These are phyloP conservation scores for Hibiscus tridactylites DNA, from an alignment of 345 rosid species.

Conservation along the genomic window DNA sequence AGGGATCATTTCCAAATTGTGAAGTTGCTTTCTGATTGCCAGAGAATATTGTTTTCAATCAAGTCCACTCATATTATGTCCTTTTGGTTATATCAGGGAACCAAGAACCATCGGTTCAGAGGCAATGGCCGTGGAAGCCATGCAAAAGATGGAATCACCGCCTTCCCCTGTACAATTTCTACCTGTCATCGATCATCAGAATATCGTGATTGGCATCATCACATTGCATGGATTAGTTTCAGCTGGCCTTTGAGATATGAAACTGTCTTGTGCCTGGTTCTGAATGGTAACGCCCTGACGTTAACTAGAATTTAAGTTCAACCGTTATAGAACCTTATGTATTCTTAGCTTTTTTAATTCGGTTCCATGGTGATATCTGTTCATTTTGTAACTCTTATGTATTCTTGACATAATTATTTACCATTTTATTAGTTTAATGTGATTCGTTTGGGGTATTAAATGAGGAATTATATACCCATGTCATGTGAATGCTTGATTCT, in stretches of 20 bases:
- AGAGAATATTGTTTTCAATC: not conserved
- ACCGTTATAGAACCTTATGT: not conserved
- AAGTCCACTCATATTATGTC: not conserved
- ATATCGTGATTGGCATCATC: conserved; percentile 74
- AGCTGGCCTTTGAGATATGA: conserved; percentile 56
- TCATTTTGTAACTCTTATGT: not conserved
- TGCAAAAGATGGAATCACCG: conserved; percentile 96
- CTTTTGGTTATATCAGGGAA: conserved; percentile 39
- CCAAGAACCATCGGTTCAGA: conserved; percentile 79
- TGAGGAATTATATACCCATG: not conserved
- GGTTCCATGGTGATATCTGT: too few species aligned
- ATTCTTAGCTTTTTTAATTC: not conserved
- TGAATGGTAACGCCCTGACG: too few species aligned
- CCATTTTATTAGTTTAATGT: not conserved
- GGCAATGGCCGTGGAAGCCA: conserved; percentile 95
- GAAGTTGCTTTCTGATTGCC: not conserved
- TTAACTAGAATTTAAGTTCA: not conserved
- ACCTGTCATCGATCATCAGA: conserved; percentile 59
- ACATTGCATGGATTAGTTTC: conserved; percentile 94
- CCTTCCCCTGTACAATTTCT: conserved; percentile 97
- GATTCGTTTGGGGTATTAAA: not conserved
- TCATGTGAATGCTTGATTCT: not conserved
- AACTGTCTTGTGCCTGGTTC: not conserved
- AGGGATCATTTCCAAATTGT: not conserved
- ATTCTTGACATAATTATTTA: too few species aligned